Conservation (phyloP, 192 early-diverging fungal genomes). For the Coemansia sp. region DNA sequence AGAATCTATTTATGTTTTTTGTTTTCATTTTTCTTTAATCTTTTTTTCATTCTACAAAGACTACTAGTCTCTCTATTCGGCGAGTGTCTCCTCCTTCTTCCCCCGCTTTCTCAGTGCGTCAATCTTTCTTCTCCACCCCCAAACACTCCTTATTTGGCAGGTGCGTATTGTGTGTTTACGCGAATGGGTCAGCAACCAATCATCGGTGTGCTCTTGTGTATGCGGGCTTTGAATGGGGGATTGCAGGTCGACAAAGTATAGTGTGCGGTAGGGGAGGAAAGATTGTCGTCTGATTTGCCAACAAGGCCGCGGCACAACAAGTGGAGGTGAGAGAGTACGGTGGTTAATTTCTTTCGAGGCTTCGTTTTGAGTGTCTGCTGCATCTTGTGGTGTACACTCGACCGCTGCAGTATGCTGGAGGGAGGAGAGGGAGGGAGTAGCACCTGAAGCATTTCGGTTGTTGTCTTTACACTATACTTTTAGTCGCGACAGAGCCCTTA, state of each 20-base stretch:
- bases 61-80: neutral
- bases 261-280: neutral
- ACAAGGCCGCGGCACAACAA: conserved; percentile 2
- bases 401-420: neutral
- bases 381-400: conserved; percentile 1
- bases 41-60: conserved; percentile 8
- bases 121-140: conserved; percentile 2
- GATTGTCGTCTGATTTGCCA: conserved; percentile 34
- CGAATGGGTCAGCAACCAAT: conserved; percentile 8
- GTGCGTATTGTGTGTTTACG: conserved; percentile 6
- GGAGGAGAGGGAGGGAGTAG: conserved; percentile 5
- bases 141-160: neutral
- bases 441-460: neutral
- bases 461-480: conserved; percentile 21
- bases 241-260: conserved; percentile 9
- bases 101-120: conserved; percentile 5
- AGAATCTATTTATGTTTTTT: neutral
- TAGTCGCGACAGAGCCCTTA: conserved; percentile 18
- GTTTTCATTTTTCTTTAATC: neutral
- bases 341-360: neutral
- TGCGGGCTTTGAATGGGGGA: conserved; percentile 15
- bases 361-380: neutral
- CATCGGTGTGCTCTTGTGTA: neutral
- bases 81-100: neutral
- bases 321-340: neutral